Percentiles rank a stretch among this genome's conserved stretches.
Evolutionary conservation across 2,329 filamentous ascomycete species (phyloP).

Genomic region (Torrubiellomyces zombiae): DNA sequence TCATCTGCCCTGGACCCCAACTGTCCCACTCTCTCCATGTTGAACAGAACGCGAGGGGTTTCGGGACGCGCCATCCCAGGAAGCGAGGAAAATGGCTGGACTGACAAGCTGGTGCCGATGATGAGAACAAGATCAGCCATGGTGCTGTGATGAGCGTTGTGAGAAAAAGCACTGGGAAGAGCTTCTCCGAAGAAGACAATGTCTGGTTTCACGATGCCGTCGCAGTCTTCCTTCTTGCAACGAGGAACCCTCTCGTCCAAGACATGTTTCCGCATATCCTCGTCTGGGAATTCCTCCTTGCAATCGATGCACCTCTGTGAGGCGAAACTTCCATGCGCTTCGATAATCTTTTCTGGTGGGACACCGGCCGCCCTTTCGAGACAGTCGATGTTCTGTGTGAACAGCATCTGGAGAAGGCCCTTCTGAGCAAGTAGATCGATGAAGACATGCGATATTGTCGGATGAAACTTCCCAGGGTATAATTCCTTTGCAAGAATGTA

Average conservation of each 20-base stretch:
- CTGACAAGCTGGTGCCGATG: constrained; percentile 74
- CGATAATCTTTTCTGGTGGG: constrained; percentile 63
- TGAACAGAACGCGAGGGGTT: constrained; percentile 70
- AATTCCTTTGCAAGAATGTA: constrained; percentile 85
- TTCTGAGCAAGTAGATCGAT: constrained; percentile 68
- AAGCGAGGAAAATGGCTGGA: constrained; percentile 77
- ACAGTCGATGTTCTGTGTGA: constrained; percentile 97
- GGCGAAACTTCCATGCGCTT: constrained; percentile 92
- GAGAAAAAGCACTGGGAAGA: constrained; percentile 25
- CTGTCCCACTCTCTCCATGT: constrained; percentile 66
- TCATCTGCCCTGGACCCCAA: constrained; percentile 68
- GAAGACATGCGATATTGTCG: constrained; percentile 83
- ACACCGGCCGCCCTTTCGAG: constrained; percentile 79
- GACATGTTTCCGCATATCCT: constrained; percentile 57
- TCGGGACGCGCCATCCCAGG: constrained; percentile 45
- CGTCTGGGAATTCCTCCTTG: constrained; percentile 51
- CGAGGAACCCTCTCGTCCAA: constrained; percentile 49
- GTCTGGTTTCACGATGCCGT: constrained; percentile 77
- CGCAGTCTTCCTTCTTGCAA: constrained; percentile 46
- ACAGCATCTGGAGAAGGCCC: constrained; percentile 64
- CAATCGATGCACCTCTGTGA: constrained; percentile 86
- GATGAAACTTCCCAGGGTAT: constrained; percentile 76
- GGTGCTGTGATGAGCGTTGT: constrained; percentile 27
- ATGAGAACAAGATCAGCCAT: constrained; percentile 66
- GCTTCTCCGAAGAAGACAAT: constrained; percentile 87